These are phyloP conservation scores for Asterophora lycoperdoides DNA, from an alignment of 768 basidiomycete genomes.

Conservation along the genomic window DNA sequence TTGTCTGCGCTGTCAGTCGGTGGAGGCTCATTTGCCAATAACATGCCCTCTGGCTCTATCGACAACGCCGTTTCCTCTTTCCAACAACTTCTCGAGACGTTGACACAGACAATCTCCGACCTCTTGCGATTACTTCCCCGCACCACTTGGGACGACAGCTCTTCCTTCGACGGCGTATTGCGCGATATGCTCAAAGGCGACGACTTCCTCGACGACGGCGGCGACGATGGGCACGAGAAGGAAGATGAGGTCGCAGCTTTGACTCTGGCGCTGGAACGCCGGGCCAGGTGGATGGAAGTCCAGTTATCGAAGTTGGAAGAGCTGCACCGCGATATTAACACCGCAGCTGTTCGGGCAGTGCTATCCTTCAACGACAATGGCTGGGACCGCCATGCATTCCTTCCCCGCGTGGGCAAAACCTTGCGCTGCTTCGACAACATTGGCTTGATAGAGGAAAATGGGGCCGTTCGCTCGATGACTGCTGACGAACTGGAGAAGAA, in stretches of 20 bases:
- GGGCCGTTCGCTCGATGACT: slow-evolving; percentile 49
- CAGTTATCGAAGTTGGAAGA: slow-evolving; percentile 87
- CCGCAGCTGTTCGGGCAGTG: slow-evolving; percentile 77
- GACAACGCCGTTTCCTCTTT: slow-evolving; percentile 89
- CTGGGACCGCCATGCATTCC: slow-evolving; percentile 67
- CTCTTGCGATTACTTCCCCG: slow-evolving; percentile 79
- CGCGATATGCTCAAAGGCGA: slow-evolving; percentile 88
- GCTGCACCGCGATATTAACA: slow-evolving; percentile 86
- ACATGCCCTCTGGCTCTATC: slow-evolving; percentile 83
- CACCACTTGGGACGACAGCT: slow-evolving; percentile 87
- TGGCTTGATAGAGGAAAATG: slow-evolving; percentile 49
- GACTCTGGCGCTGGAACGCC: slow-evolving; percentile 78
- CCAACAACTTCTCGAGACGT: slow-evolving; percentile 81
- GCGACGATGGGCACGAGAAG: slow-evolving; percentile 57
- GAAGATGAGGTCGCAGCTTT: slow-evolving; percentile 85
- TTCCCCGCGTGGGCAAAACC: slow-evolving; percentile 69
- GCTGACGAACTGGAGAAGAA: slow-evolving; percentile 74
- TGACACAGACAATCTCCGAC: slow-evolving; percentile 88
- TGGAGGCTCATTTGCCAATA: slow-evolving; percentile 78
- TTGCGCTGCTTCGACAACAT: slow-evolving; percentile 65
- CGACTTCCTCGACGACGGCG: slow-evolving; percentile 76
- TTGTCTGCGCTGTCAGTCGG: slow-evolving; percentile 83
- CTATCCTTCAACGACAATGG: slow-evolving; percentile 82
- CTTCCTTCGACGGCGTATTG: slow-evolving; percentile 81
- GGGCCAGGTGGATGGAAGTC: slow-evolving; percentile 93